Evolutionary conservation across 192 early-diverging fungal species (phyloP).

Genomic region (Umbelopsis isabellina): DNA sequence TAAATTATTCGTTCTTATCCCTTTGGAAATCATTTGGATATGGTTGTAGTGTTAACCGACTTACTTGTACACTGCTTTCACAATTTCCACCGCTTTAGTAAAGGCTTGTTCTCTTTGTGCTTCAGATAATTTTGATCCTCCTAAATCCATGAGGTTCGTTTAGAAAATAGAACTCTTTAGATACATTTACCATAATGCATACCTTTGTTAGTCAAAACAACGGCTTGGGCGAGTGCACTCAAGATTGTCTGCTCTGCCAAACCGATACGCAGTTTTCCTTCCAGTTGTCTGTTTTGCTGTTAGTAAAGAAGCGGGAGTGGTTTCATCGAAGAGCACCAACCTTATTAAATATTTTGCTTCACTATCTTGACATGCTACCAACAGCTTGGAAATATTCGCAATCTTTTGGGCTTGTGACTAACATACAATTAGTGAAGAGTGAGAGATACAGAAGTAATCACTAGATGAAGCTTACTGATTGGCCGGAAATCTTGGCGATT

Average conservation of each 20-base stretch:
- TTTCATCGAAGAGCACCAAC: constrained; percentile 25
- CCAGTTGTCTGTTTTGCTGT: constrained; percentile 63
- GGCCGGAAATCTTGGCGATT: constrained; percentile 82
- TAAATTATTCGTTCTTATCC: background rate
- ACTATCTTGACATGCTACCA: constrained; percentile 73
- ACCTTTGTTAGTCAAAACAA: constrained; percentile 64
- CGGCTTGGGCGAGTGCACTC: constrained; percentile 84
- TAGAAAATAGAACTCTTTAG: background rate
- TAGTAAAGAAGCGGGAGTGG: background rate
- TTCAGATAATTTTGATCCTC: constrained; percentile 40
- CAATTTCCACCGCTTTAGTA: constrained; percentile 48
- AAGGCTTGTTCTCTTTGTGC: constrained; percentile 51
- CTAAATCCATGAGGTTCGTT: constrained; percentile 5
- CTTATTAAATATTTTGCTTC: constrained; percentile 91
- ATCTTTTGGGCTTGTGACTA: constrained; percentile 81
- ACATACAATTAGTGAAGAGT: background rate
- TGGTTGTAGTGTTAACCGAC: background rate
- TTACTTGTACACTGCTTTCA: constrained; percentile 75
- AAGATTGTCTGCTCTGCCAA: constrained; percentile 94
- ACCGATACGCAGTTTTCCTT: constrained; percentile 96
- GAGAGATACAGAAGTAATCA: background rate
- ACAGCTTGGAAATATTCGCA: constrained; percentile 72
- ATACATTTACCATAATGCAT: background rate
- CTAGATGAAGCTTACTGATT: constrained; percentile 49
- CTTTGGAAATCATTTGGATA: background rate